Base-by-base conservation (phyloP, 2,329 filamentous ascomycete genomes). In the Colletotrichum somersetense region DNA sequence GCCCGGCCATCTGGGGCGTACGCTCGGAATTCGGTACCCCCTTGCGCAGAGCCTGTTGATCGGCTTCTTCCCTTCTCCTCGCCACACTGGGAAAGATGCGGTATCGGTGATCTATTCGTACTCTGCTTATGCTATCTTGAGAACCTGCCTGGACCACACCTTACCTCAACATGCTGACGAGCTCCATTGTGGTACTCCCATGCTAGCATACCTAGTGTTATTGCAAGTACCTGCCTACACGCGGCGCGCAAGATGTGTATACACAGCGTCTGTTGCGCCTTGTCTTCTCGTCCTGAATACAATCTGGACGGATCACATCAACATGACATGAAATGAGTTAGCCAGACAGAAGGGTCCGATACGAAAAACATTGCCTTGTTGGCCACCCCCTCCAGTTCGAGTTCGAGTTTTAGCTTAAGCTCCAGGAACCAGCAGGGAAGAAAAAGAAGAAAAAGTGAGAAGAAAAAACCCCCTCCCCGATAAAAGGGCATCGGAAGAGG, bases 1-100 rank as follows among this genome's bases (percentile, higher is more conserved):
- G 62, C 62, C 68, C 68, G 64, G 46, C 33, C 23, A 44, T 40
- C 33, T 67, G 68, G 68, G 26, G 53, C 53, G 42, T 12, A 14
- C 53, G n/a, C 16, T n/a, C 38, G 33, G n/a, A n/a, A 42, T 26
- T 35, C 46, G 23, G 52, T 38, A 35, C 33, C 33, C 33, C 55
- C 55, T 35, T 40, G 48, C 26, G 23, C 40, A 20, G 48, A 12
- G 48, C n/a, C n/a, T n/a, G 26, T 14, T 14, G 48, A 23, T 50
- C 48, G 33, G 5, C 44, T 46, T 30, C 30, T 14, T n/a, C 35
- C 3, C 33, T 48, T 20, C 46, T 52, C 18, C 20, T 50, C 46
- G n/a, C 59, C 30, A 14, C 35, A 38, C 55, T 12, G 35, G 16
- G 12, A 57, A 20, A 44, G 42, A 44, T 44, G 42, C 44, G n/a